Conservation (phyloP, 371 early-diverging fungal genomes). For the Mortierella sp. region DNA sequence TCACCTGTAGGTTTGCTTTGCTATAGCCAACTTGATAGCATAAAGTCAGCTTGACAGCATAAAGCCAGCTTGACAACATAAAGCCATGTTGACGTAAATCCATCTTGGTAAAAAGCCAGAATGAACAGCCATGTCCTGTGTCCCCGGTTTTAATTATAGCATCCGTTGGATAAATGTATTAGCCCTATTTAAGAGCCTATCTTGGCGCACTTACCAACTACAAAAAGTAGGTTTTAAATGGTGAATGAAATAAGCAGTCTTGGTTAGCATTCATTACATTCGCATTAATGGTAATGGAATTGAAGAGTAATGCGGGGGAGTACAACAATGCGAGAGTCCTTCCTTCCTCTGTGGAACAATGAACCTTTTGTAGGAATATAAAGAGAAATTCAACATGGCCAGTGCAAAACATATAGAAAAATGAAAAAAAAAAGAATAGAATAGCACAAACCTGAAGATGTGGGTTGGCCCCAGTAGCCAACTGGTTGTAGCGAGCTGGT, state of each 20-base stretch:
- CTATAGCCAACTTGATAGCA: too few relatives aligned
- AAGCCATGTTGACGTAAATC: too few relatives aligned
- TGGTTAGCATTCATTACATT: background rate
- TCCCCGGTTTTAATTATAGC: background rate
- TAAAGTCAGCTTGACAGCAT: too few relatives aligned
- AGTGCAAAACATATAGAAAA: background rate
- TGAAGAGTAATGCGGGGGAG: background rate
- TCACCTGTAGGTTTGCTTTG: too few relatives aligned
- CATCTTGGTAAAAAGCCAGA: background rate
- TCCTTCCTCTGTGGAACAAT: constrained; percentile 7
- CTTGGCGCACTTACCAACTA: constrained; percentile 24
- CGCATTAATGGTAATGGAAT: background rate
- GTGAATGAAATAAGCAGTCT: background rate
- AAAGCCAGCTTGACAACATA: too few relatives aligned
- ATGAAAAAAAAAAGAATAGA: background rate
- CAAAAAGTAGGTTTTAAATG: background rate
- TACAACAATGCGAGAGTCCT: background rate
- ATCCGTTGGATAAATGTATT: background rate
- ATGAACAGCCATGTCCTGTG: background rate
- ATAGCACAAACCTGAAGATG: constrained; percentile 30
- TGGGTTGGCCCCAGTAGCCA: constrained; percentile 47
- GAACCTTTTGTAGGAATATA: background rate
- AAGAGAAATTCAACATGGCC: background rate
- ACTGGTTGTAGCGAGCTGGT: background rate
- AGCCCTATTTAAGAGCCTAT: background rate